Evolutionary conservation across 2,329 filamentous ascomycete species (phyloP).

Genomic region (Penicillium sp.): DNA sequence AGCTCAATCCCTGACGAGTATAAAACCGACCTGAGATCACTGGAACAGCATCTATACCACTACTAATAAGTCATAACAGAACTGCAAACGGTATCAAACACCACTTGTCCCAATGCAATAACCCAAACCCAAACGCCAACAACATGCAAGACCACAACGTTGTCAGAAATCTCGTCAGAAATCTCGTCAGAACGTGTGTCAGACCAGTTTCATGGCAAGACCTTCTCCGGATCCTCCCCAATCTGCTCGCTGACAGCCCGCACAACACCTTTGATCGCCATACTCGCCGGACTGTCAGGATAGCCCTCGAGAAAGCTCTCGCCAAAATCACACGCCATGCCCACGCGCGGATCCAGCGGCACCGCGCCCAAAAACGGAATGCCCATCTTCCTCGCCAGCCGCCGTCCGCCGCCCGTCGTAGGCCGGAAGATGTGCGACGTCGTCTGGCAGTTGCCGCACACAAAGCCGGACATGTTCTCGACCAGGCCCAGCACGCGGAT

Average conservation of each 20-base stretch:
- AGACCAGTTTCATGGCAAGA: conserved; percentile 28
- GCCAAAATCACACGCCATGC: conserved; percentile 94
- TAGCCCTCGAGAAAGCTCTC: conserved; percentile 96
- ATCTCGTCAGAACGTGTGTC: no score
- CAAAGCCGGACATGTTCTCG: conserved; percentile 97
- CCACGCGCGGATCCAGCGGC: conserved; percentile 86
- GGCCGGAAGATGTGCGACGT: conserved; percentile 80
- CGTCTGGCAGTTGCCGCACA: conserved; percentile 86
- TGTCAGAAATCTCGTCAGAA: no score
- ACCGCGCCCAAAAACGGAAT: conserved; percentile 88
- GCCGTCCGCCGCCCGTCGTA: conserved; percentile 80
- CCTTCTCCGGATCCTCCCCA: conserved; percentile 56
- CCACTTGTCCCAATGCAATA: conserved; percentile 14
- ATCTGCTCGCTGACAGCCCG: conserved; percentile 64
- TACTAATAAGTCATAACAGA: no score
- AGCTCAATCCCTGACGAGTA: no score
- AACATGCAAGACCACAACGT: no score
- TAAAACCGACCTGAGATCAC: no score
- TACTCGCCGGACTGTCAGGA: conserved; percentile 85
- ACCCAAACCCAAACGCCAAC: no score
- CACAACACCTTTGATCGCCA: conserved; percentile 77
- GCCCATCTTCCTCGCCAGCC: conserved; percentile 76
- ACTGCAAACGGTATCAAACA: no score
- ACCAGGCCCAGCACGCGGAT: conserved; percentile 85
- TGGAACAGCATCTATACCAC: no score